phyloP scores from a whole-genome alignment of 306 rosid species.

The Phaseolus lunatus region DNA sequence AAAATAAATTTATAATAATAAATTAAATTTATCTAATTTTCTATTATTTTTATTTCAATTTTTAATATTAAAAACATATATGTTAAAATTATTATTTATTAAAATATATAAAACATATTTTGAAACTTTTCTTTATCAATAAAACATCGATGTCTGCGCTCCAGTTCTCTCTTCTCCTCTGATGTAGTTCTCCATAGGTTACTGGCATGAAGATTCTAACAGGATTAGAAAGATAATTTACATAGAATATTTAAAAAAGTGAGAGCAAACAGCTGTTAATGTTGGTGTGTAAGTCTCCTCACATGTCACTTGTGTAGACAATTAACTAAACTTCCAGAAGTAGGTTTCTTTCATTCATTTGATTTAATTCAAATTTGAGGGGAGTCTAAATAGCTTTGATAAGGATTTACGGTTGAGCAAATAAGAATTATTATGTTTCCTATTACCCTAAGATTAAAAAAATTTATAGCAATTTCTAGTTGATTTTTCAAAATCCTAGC shows the following conservation, averaged over 20 bases:
- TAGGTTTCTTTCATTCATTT: constrained; percentile 17
- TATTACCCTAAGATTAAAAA: neutral
- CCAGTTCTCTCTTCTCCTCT: constrained; percentile 98
- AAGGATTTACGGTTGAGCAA: neutral
- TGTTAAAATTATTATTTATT: no score
- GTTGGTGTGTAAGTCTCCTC: constrained; percentile 15
- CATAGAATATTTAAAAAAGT: constrained; percentile 10
- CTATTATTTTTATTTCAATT: no score
- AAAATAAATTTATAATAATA: no score
- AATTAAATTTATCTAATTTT: no score
- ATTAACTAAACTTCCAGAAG: neutral
- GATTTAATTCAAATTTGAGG: constrained; percentile 26
- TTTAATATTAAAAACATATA: no score
- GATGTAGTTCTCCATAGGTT: constrained; percentile 94
- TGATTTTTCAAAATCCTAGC: neutral
- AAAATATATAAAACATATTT: no score
- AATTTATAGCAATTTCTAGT: neutral
- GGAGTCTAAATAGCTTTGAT: neutral
- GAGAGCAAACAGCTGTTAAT: constrained; percentile 1
- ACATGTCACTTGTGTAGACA: constrained; percentile 25
- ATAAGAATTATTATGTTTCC: neutral
- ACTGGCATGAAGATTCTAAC: constrained; percentile 51
- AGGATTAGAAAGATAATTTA: constrained; percentile 22
- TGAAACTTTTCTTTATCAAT: no score
- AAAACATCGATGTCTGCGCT: no score